phyloP scores from a whole-genome alignment of 2,329 filamentous ascomycete species.

The Huntiella savannae region DNA sequence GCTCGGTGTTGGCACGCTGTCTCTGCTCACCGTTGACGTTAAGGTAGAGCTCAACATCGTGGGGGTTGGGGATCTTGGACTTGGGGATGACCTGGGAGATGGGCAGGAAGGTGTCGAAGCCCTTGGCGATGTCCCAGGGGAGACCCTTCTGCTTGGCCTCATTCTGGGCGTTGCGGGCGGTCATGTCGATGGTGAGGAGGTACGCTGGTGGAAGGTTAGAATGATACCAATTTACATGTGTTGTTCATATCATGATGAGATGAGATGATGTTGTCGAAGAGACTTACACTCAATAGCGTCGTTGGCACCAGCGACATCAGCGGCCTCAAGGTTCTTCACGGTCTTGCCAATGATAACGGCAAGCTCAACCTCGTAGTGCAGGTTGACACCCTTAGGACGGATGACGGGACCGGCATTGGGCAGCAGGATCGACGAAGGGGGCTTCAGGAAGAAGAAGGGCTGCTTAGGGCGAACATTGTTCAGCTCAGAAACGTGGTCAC shows the following conservation, averaged over 20 bases:
- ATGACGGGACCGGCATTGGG: conserved; percentile 64
- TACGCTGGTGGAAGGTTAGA: conserved; percentile 38
- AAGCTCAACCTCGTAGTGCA: conserved; percentile 93
- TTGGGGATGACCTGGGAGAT: conserved; percentile 68
- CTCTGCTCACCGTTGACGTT: conserved; percentile 60
- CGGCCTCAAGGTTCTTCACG: conserved; percentile 53
- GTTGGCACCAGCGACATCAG: conserved; percentile 57
- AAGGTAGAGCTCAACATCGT: conserved; percentile 72
- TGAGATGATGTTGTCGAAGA: neutral
- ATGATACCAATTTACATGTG: neutral
- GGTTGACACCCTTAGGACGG: conserved; percentile 59
- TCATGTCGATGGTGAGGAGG: conserved; percentile 90
- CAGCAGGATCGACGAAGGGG: conserved; percentile 64
- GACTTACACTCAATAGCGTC: conserved; percentile 59
- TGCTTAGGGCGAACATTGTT: conserved; percentile 76
- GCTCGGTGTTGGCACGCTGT: conserved; percentile 74
- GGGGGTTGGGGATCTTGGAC: conserved; percentile 63
- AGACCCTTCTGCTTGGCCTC: conserved; percentile 95
- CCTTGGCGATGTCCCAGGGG: conserved; percentile 91
- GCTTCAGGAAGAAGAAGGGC: conserved; percentile 98
- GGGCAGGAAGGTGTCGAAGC: conserved; percentile 93
- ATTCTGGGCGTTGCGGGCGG: conserved; percentile 82
- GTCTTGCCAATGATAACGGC: conserved; percentile 73
- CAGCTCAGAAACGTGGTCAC: conserved; percentile 84
- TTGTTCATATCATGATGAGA: neutral